phyloP scores from a whole-genome alignment of 306 rosid genomes.

The Clitoria ternatea region DNA sequence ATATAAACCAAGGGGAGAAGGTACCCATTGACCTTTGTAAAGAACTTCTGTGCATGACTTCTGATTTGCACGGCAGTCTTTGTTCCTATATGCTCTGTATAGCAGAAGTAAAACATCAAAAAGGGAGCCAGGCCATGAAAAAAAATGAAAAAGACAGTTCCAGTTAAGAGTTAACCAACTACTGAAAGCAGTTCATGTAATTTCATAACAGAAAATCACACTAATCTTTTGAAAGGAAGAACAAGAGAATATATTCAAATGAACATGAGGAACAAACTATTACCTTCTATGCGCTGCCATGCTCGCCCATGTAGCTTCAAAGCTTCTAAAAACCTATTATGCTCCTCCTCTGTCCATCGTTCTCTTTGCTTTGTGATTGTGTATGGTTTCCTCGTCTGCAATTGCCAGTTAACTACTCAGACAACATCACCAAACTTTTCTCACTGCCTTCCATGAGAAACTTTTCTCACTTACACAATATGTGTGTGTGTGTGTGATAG shows the following conservation, averaged over 20 bases:
- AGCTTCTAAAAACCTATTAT: conserved; percentile 86
- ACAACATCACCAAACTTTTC: neutral
- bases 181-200: conserved; percentile 9
- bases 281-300: conserved; percentile 99
- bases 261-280: neutral
- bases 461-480: too few species aligned
- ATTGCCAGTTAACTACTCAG: conserved; percentile 26
- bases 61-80: conserved; percentile 99
- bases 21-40: conserved; percentile 83
- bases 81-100: conserved; percentile 95
- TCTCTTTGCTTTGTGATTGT: conserved; percentile 98
- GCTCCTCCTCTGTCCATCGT: conserved; percentile 99
- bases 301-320: conserved; percentile 95
- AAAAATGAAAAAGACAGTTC: conserved; percentile 10
- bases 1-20: conserved; percentile 41
- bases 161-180: conserved; percentile 27
- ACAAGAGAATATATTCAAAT: neutral
- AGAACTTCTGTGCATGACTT: conserved; percentile 99
- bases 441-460: conserved; percentile 2
- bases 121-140: conserved; percentile 7
- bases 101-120: conserved; percentile 30
- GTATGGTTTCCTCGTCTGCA: conserved; percentile 86
- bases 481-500: neutral
- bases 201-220: conserved; percentile 12
- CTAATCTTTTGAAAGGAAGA: conserved; percentile 20